Conservation (phyloP, 2,329 filamentous ascomycete species). For the Septoria petroselini region DNA sequence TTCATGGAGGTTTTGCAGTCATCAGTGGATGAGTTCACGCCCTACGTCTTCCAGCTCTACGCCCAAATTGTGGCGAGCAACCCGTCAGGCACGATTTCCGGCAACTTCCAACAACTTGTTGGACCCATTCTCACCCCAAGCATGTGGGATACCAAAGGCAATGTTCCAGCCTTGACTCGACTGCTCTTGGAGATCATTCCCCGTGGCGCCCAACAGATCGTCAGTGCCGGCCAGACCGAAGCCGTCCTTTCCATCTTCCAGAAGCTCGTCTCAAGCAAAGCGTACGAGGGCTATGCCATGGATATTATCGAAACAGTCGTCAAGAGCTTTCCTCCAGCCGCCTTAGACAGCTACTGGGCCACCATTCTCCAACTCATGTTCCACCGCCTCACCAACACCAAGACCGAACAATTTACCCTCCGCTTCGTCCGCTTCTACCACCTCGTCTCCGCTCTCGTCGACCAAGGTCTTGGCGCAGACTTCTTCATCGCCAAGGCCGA, state of each 20-base stretch:
- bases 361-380: conserved; percentile 80
- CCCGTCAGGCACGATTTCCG: conserved; percentile 71
- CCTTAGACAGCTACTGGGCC: conserved; percentile 72
- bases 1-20: conserved; percentile 77
- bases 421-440: conserved; percentile 95
- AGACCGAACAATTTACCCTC: conserved; percentile 77
- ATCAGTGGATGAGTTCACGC: conserved; percentile 89
- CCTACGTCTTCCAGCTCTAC: conserved; percentile 94
- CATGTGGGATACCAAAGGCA: conserved; percentile 89
- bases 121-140: conserved; percentile 73
- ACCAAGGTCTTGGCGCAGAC: conserved; percentile 83
- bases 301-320: conserved; percentile 84
- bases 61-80: conserved; percentile 86
- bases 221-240: conserved; percentile 76
- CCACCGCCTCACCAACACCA: conserved; percentile 66
- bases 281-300: conserved; percentile 81
- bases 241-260: conserved; percentile 95
- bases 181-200: conserved; percentile 81
- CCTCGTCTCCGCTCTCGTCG: conserved; percentile 74
- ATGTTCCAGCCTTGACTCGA: conserved; percentile 84
- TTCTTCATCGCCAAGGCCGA: conserved; percentile 88
- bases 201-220: conserved; percentile 68
- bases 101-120: conserved; percentile 76
- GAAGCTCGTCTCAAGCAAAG: conserved; percentile 75
- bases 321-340: conserved; percentile 68